Evolutionary conservation across 2,329 filamentous ascomycete genomes (phyloP), one percentile per base, ranked within the genome.

Genomic region (Blastomyces parvus): DNA sequence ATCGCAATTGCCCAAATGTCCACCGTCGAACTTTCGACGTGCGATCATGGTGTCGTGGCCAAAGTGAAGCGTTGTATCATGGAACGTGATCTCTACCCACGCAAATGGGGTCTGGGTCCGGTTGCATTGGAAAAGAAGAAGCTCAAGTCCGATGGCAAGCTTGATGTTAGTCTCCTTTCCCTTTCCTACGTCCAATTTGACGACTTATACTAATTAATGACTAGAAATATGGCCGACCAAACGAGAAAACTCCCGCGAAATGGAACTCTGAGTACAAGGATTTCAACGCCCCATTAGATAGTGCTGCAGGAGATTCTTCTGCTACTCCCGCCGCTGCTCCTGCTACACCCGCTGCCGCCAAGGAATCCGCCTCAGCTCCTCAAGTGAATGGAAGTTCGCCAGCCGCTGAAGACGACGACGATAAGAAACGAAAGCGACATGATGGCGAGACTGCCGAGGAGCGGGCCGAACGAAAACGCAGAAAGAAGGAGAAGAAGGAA

Each of bases 31-130:
- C 90, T 99, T 79, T 91, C 91, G 38, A 93, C 91, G 42, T 97
- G 94, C 79, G 92, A 97, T 75, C 94, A 99, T 79, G 94, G 94
- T 71, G 91, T 97, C 64, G 93, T 97, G 64, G 94, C 94, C 71
- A 97, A 97, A 84, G 91, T 99, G 76, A 99, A 99, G 88, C 88
- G 94, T 72, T 96, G 92, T 79, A 99, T 99, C 78, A 99, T 99
- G 94, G 94, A 99, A 84, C 90, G 94, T 72, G 94, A 97, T 76
- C 84, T 97, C 64, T 99, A 99, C 84, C 94, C 94, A 67, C 86
- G 91, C 76, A 84, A 93, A 82, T 99, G 94, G 94, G 94, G 94
- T 69, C 86, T 97, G 74, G 94, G 94, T 66, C 93, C 94, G 61
- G 88, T 93, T 65, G 94, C 94, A 59, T 80, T 88, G 59, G 91